These are phyloP conservation scores for Hemileia vastatrix DNA, from an alignment of 1,284 basidiomycete genomes.

Conservation along the genomic window DNA sequence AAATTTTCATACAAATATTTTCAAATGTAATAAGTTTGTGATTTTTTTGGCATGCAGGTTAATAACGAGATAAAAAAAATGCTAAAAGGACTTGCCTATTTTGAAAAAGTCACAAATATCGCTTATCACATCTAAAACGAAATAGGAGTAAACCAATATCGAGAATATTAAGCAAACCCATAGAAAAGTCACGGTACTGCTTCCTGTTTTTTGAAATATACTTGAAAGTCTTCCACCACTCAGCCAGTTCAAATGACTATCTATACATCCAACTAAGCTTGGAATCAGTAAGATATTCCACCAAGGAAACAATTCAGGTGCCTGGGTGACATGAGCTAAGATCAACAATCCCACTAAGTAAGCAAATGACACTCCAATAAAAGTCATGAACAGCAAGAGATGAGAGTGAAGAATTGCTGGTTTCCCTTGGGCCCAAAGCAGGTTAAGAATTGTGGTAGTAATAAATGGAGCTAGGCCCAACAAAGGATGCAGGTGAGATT, in stretches of 20 bases:
- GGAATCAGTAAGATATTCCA: conserved; percentile 81
- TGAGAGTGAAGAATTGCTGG: conserved; percentile 52
- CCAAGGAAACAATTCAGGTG: conserved; percentile 59
- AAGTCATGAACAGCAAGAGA: conserved; percentile 42
- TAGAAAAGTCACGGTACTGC: conserved; percentile 1
- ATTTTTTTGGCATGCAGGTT: too few relatives aligned
- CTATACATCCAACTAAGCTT: conserved; percentile 65
- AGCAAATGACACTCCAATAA: conserved; percentile 41
- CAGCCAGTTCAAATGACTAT: conserved; percentile 44
- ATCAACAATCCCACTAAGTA: conserved; percentile 78
- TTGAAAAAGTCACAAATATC: conserved; percentile 22
- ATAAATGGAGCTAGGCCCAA: conserved; percentile 21
- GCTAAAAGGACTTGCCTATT: conserved; percentile 18
- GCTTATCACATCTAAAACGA: conserved; percentile 18
- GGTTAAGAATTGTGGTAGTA: conserved; percentile 23
- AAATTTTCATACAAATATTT: too few relatives aligned
- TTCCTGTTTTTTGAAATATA: conserved; percentile 17
- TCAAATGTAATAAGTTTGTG: too few relatives aligned
- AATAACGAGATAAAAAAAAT: background rate
- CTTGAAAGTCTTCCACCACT: conserved; percentile 6
- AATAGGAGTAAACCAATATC: conserved; percentile 14
- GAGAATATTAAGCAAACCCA: conserved; percentile 17
- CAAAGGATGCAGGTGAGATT: conserved; percentile 51
- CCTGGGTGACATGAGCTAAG: conserved; percentile 78
- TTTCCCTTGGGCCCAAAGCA: conserved; percentile 24